Evolutionary conservation across 257 asterid species (phyloP).

Genomic region (Oldenlandia corymbosa): DNA sequence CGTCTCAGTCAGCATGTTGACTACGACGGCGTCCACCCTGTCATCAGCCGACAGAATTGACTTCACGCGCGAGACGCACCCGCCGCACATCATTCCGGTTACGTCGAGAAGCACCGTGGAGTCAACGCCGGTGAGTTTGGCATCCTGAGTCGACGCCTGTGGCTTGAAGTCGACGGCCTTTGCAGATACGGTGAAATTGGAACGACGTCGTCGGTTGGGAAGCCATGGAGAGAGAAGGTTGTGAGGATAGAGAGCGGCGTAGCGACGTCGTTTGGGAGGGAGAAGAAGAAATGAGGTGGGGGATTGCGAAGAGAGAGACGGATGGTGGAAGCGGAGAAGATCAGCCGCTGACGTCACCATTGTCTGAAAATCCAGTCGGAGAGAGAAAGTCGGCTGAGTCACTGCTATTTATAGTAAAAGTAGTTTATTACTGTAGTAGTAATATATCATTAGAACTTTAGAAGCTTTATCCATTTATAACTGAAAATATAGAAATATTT

Average conservation of each 20-base stretch:
- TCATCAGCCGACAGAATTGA: slow-evolving; percentile 67
- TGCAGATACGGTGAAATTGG: slow-evolving; percentile 27
- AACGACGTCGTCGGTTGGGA: slow-evolving; percentile 30
- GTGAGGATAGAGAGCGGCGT: slow-evolving; percentile 17
- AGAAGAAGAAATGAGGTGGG: slow-evolving; percentile 18
- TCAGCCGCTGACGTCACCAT: slow-evolving; percentile 38
- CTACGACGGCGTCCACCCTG: slow-evolving; percentile 83
- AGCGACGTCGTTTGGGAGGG: slow-evolving; percentile 23
- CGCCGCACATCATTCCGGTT: slow-evolving; percentile 98
- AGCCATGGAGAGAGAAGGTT: slow-evolving; percentile 13
- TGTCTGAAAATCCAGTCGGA: neutral
- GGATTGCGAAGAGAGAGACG: neutral
- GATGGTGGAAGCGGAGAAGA: slow-evolving; percentile 48
- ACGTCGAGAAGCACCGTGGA: slow-evolving; percentile 66
- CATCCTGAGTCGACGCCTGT: slow-evolving; percentile 14
- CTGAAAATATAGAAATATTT: too few species aligned
- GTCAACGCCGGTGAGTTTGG: slow-evolving; percentile 20
- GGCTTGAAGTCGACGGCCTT: slow-evolving; percentile 56
- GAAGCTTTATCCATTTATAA: too few species aligned
- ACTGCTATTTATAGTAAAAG: too few species aligned
- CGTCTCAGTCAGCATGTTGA: slow-evolving; percentile 86
- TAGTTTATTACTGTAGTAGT: too few species aligned
- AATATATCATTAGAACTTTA: too few species aligned
- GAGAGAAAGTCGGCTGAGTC: too few species aligned
- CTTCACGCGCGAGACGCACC: slow-evolving; percentile 85